phyloP scores from a whole-genome alignment of 805 yeast species.

The Jamesozyma piceae region DNA sequence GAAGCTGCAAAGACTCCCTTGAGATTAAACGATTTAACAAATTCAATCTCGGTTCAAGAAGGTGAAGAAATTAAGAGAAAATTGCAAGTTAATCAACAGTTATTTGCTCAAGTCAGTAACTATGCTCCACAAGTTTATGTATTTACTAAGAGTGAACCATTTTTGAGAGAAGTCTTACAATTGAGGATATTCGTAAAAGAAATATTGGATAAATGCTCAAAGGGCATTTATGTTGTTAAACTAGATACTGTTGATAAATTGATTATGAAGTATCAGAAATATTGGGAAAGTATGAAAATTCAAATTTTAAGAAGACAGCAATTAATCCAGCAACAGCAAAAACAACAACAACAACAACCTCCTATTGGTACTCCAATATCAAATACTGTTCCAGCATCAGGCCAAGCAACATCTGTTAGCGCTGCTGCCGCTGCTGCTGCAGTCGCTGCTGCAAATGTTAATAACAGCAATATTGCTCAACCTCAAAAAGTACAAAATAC shows the following conservation, averaged over 20 bases:
- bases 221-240: conserved; percentile 59
- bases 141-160: conserved; percentile 64
- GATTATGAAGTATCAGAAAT: conserved; percentile 62
- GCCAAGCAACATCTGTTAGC: conserved; percentile 1
- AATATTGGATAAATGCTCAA: conserved; percentile 58
- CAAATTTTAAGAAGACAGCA: conserved; percentile 36
- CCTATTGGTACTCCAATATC: neutral
- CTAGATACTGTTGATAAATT: conserved; percentile 64
- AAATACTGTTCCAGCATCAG: neutral
- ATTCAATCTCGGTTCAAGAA: conserved; percentile 51
- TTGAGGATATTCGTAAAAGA: conserved; percentile 71
- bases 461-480: conserved; percentile 1
- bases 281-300: conserved; percentile 64
- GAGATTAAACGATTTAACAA: conserved; percentile 56
- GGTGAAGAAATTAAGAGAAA: conserved; percentile 50
- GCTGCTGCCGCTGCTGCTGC: conserved; percentile 6
- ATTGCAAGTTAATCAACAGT: conserved; percentile 39
- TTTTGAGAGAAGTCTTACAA: conserved; percentile 67
- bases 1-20: conserved; percentile 64
- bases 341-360: conserved; percentile 17
- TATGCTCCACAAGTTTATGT: conserved; percentile 70
- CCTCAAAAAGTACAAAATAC: conserved; percentile 12
- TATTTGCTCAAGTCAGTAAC: conserved; percentile 62
- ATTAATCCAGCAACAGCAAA: conserved; percentile 33
- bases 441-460: conserved; percentile 8